phyloP scores from a whole-genome alignment of 1,284 basidiomycete genomes.

The Vanrija humicola region DNA sequence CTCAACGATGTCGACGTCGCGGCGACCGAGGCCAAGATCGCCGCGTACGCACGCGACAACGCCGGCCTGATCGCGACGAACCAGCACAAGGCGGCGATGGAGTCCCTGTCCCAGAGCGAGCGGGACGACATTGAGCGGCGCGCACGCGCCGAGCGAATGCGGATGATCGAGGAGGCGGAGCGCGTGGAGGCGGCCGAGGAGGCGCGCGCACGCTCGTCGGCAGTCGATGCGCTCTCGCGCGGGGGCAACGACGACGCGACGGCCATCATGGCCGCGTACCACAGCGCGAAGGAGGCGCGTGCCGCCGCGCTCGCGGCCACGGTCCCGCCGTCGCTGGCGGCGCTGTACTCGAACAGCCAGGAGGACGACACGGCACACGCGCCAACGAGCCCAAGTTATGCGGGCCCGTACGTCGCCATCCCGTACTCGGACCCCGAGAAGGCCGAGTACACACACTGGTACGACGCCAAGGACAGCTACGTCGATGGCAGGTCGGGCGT shows the following conservation, averaged over 20 bases:
- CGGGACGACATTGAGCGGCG: slow-evolving; percentile 67
- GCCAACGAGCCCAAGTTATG: slow-evolving; percentile 39
- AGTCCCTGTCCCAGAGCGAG: slow-evolving; percentile 52
- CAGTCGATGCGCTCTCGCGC: slow-evolving; percentile 74
- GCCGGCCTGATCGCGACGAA: slow-evolving; percentile 70
- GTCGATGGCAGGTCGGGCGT: slow-evolving; percentile 53
- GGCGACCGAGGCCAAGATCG: slow-evolving; percentile 78
- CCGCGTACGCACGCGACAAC: slow-evolving; percentile 73
- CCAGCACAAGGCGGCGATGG: slow-evolving; percentile 65
- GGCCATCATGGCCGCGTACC: slow-evolving; percentile 58
- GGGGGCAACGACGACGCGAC: slow-evolving; percentile 45
- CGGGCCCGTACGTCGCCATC: slow-evolving; percentile 44
- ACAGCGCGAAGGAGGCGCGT: slow-evolving; percentile 29
- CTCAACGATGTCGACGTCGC: slow-evolving; percentile 85
- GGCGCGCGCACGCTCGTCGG: slow-evolving; percentile 51
- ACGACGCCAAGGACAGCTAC: slow-evolving; percentile 28
- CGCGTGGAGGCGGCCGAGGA: slow-evolving; percentile 56
- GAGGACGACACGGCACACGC: slow-evolving; percentile 16
- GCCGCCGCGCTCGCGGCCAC: slow-evolving; percentile 27
- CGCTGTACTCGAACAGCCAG: slow-evolving; percentile 7
- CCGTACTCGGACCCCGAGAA: slow-evolving; percentile 38
- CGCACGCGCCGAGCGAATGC: slow-evolving; percentile 61
- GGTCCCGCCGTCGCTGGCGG: slow-evolving; percentile 21
- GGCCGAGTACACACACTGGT: slow-evolving; percentile 26
- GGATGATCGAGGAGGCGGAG: slow-evolving; percentile 64